Evolutionary conservation across 2,329 filamentous ascomycete species (phyloP), one percentile per base, ranked within the genome.

Genomic region (Hypocreales sp.): DNA sequence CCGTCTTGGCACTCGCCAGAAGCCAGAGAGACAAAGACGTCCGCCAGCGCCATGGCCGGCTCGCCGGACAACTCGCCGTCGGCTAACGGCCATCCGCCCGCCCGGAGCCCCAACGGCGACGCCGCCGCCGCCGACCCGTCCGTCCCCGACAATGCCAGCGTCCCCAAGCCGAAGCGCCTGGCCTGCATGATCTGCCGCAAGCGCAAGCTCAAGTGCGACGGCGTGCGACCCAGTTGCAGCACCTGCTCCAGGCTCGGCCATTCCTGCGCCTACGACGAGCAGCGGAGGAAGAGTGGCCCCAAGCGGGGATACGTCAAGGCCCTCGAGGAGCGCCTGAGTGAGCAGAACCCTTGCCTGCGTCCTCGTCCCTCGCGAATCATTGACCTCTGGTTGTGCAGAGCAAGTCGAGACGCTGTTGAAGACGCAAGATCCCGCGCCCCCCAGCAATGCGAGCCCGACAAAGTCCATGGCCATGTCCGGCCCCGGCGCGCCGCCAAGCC

Each of bases 251-350:
- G 86, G n/a, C 60, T 93, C 27, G 76, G 80, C 23, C 86, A 94
- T 52, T 70, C 77, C 30, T 93, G 86, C 56, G 75, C 79, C 34
- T 93, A 93, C 47, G 84, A 93, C 47, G 84, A 93, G 57, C 78
- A 87, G 41, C 72, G 86, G 48, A 81, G 83, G 56, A 93, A 93
- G 69, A 92, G 84, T 50, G 86, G 86, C 3, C 86, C 86, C 3
- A 93, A 93, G 60, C 69, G 86, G 47, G 86, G 86, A 41, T 93
- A 94, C 48, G 86, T 93, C 35, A 93, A 93, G 61, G 78, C 84
- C 33, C 57, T 95, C 40, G 90, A 95, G 54, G 86, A 92, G 49
- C 72, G 90, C 50, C 58, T 98, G 45, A 86, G 84, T 92, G 64
- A 58, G 79, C 26, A 21, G 26, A 18, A 24, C 32, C 9, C 21